Evolutionary conservation across 2,329 filamentous ascomycete genomes (phyloP).

Genomic region (Dothideomycetidae sp.): DNA sequence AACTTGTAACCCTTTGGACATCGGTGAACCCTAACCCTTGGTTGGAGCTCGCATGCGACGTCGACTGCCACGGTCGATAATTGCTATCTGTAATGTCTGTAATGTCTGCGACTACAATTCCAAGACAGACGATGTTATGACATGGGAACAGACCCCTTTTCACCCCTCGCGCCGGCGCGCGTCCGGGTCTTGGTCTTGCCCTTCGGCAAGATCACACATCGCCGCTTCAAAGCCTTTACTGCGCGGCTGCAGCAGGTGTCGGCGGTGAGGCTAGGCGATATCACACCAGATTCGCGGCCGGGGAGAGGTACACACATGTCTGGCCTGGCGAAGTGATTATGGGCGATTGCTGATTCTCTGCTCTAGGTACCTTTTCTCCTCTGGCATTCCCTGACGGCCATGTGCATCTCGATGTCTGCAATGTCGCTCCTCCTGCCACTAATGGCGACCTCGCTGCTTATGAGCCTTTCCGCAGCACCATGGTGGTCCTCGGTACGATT

Average conservation of each 20-base stretch:
- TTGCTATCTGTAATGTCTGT: too few species aligned
- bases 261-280: constrained; percentile 71
- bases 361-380: constrained; percentile 80
- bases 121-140: too few species aligned
- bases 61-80: too few species aligned
- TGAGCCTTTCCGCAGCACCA: constrained; percentile 74
- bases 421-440: constrained; percentile 62
- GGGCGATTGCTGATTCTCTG: background rate
- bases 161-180: constrained; percentile 81
- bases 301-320: constrained; percentile 56
- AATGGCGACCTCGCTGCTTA: constrained; percentile 74
- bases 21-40: too few species aligned
- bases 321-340: background rate
- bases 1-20: too few species aligned
- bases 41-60: too few species aligned
- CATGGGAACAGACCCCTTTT: constrained; percentile 80
- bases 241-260: constrained; percentile 63
- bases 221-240: constrained; percentile 66
- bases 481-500: constrained; percentile 70
- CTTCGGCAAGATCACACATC: constrained; percentile 69
- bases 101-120: too few species aligned
- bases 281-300: constrained; percentile 69
- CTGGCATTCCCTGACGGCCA: constrained; percentile 72
- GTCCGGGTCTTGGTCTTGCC: constrained; percentile 79
- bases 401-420: constrained; percentile 78